phyloP scores from a whole-genome alignment of 805 yeast genomes.

The Wickerhamiella azyma region DNA sequence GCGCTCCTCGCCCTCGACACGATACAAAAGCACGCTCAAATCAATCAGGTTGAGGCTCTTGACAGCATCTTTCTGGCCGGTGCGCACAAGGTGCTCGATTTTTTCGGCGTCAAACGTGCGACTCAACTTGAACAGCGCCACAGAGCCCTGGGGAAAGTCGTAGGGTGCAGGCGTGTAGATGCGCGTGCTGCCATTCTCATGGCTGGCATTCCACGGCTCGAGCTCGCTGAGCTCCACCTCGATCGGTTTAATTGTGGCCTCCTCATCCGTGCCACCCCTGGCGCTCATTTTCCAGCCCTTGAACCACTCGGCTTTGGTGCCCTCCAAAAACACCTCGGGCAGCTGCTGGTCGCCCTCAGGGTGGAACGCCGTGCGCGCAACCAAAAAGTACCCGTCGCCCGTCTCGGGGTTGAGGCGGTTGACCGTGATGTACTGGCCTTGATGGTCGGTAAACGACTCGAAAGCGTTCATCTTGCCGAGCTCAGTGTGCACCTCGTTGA shows the following conservation, averaged over 20 bases:
- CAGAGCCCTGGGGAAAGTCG: slow-evolving; percentile 77
- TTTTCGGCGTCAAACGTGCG: slow-evolving; percentile 51
- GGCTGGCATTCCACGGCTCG: slow-evolving; percentile 35
- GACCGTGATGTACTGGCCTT: slow-evolving; percentile 80
- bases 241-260: slow-evolving; percentile 40
- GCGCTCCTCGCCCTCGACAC: slow-evolving; percentile 76
- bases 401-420: slow-evolving; percentile 73
- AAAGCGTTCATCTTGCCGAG: slow-evolving; percentile 43
- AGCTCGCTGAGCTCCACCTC: slow-evolving; percentile 49
- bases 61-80: slow-evolving; percentile 69
- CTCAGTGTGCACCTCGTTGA: slow-evolving; percentile 26
- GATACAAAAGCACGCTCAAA: slow-evolving; percentile 59
- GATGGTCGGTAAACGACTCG: slow-evolving; percentile 90
- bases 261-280: slow-evolving; percentile 30
- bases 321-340: slow-evolving; percentile 23
- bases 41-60: slow-evolving; percentile 46
- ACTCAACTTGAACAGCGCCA: slow-evolving; percentile 65
- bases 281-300: slow-evolving; percentile 44
- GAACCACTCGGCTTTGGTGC: slow-evolving; percentile 30
- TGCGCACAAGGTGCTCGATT: slow-evolving; percentile 52
- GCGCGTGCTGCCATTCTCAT: slow-evolving; percentile 34
- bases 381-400: slow-evolving; percentile 78
- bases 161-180: slow-evolving; percentile 28
- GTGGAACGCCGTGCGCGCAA: slow-evolving; percentile 76
- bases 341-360: slow-evolving; percentile 23